Percentiles rank a stretch among this genome's conserved stretches.
Conservation (phyloP, 2,329 filamentous ascomycete species). For the Cadophora gregata region DNA sequence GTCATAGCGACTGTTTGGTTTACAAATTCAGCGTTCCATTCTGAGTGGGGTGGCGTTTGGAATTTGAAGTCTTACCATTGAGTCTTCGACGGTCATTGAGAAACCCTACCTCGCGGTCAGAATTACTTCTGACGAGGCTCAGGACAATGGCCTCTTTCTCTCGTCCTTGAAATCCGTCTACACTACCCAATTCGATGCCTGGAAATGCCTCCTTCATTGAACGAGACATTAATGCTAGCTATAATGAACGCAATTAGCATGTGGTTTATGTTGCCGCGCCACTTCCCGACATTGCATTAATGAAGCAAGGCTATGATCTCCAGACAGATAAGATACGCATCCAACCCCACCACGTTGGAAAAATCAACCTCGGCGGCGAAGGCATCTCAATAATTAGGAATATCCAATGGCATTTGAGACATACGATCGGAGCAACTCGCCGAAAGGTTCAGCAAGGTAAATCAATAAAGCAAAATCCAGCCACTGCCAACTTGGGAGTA, state of each 20-base stretch:
- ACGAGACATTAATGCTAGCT: conserved; percentile 78
- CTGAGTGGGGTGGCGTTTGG: conserved; percentile 12
- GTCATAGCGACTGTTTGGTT: conserved; percentile 85
- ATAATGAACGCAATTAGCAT: conserved; percentile 33
- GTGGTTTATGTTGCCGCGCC: conserved; percentile 11
- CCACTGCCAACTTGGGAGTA: conserved; percentile 9
- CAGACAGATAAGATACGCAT: conserved; percentile 10
- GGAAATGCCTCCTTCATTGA: conserved; percentile 81
- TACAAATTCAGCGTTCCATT: conserved; percentile 24
- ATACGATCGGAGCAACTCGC: not conserved
- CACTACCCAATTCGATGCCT: conserved; percentile 91
- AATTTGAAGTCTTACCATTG: conserved; percentile 70
- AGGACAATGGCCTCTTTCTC: conserved; percentile 97
- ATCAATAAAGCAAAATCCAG: conserved; percentile 14
- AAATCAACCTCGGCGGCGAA: not conserved
- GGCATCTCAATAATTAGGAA: not conserved
- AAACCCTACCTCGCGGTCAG: conserved; percentile 88
- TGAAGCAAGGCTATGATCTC: conserved; percentile 9
- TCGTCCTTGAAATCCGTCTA: conserved; percentile 95
- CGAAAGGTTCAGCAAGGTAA: not conserved
- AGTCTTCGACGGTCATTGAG: conserved; percentile 88
- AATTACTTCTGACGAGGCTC: conserved; percentile 91
- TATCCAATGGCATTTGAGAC: conserved; percentile 1
- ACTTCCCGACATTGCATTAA: conserved; percentile 21
- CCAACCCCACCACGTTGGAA: not conserved